Conservation (phyloP, 495 filamentous ascomycete species). For the Penicillium coffeae region DNA sequence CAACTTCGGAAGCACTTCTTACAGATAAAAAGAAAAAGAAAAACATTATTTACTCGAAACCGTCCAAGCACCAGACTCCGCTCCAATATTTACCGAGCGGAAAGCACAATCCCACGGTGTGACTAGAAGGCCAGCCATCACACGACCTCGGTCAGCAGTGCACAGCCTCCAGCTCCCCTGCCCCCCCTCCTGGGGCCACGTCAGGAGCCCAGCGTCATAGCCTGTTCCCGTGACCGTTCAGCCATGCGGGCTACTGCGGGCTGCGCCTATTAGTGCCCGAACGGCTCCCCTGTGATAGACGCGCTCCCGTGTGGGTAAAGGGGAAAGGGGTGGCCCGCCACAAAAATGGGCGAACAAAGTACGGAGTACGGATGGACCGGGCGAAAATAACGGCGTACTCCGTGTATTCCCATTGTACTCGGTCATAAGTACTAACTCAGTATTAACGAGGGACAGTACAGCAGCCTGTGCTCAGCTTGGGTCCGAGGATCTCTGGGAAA, state of each 20-base stretch:
- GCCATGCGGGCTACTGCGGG: constrained; percentile 45
- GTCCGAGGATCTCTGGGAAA: constrained; percentile 9
- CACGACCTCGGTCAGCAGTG: constrained; percentile 11
- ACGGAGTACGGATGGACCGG: too few relatives aligned
- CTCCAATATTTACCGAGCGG: constrained; percentile 3
- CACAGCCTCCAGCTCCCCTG: not conserved
- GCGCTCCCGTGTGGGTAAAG: constrained; percentile 30
- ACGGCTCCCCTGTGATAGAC: constrained; percentile 27
- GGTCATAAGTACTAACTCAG: too few relatives aligned
- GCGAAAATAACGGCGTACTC: too few relatives aligned
- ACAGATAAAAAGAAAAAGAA: not conserved
- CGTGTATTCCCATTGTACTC: too few relatives aligned
- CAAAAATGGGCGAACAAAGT: not conserved
- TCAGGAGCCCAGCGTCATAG: constrained; percentile 25
- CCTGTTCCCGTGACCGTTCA: constrained; percentile 40
- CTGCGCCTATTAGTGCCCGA: constrained; percentile 35
- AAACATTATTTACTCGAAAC: not conserved
- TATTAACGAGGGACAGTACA: too few relatives aligned
- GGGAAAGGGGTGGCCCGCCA: not conserved
- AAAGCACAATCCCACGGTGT: constrained; percentile 13
- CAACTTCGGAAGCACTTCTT: not conserved
- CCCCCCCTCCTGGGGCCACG: constrained; percentile 13
- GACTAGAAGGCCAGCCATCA: constrained; percentile 13
- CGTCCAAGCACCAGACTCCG: constrained; percentile 9
- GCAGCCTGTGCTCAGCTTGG: not conserved